A percentile compares a stretch with the other conserved stretches of the same genome.
Conservation (phyloP, 306 rosid species). For the Dicorynia guianensis region DNA sequence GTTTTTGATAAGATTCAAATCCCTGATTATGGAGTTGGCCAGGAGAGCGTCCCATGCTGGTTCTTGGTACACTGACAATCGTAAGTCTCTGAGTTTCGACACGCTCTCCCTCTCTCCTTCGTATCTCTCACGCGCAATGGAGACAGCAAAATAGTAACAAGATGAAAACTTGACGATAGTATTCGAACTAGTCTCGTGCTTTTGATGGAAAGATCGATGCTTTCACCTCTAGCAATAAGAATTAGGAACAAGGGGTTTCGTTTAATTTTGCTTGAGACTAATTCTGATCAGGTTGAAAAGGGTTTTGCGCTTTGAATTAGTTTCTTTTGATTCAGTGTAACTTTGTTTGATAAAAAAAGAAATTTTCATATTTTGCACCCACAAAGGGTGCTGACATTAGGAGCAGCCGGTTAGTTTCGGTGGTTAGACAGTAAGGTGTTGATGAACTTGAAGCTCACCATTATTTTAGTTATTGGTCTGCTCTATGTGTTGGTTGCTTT, state of each 20-base stretch:
- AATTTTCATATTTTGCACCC: neutral
- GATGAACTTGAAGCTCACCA: neutral
- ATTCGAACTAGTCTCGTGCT: neutral
- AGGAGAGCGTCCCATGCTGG: constrained; percentile 82
- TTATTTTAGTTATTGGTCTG: neutral
- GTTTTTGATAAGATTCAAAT: neutral
- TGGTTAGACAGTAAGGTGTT: neutral
- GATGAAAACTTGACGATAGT: neutral
- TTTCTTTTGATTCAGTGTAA: neutral
- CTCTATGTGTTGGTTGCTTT: neutral
- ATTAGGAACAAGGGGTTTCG: neutral
- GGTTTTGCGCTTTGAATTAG: constrained; percentile 8
- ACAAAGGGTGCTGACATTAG: neutral
- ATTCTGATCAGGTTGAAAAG: constrained; percentile 22
- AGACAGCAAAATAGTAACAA: neutral
- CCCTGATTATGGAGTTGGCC: constrained; percentile 56
- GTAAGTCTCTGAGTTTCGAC: constrained; percentile 53
- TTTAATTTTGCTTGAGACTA: neutral
- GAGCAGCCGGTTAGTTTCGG: neutral
- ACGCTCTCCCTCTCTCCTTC: neutral
- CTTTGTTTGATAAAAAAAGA: neutral
- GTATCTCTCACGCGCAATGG: neutral
- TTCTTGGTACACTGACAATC: constrained; percentile 78
- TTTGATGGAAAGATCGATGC: neutral
- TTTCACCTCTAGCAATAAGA: neutral